phyloP scores from a whole-genome alignment of 2,329 filamentous ascomycete genomes.

The Lasiodiplodia sp. region DNA sequence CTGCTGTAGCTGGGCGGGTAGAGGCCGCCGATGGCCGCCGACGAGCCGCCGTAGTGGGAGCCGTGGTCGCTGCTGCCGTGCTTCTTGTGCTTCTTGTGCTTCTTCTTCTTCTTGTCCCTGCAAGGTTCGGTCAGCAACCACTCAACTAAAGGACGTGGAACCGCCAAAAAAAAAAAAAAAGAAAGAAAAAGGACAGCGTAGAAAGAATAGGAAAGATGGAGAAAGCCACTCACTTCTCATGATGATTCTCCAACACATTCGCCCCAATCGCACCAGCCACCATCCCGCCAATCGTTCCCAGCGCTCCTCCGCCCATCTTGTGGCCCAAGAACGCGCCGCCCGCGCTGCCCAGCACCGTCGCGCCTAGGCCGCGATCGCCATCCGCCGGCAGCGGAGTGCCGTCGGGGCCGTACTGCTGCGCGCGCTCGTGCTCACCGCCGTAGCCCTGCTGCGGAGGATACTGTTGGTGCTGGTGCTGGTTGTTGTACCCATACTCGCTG shows the following conservation, averaged over 20 bases:
- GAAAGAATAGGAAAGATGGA: neutral
- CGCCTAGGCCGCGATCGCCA: conserved; percentile 65
- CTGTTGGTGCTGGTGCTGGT: conserved; percentile 32
- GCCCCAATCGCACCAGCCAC: conserved; percentile 64
- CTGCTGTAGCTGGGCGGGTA: conserved; percentile 41
- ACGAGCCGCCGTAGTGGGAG: conserved; percentile 41
- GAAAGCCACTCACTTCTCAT: conserved; percentile 45
- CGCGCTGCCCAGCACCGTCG: conserved; percentile 61
- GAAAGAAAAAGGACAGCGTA: neutral
- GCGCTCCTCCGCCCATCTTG: conserved; percentile 60
- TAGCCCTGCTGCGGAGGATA: conserved; percentile 1
- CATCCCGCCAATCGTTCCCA: conserved; percentile 60
- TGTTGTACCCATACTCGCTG: conserved; percentile 31
- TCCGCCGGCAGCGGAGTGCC: conserved; percentile 36
- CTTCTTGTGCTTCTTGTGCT: conserved; percentile 39
- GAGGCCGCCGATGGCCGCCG: conserved; percentile 44
- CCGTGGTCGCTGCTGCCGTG: conserved; percentile 31
- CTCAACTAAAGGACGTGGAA: neutral
- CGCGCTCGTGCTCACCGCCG: conserved; percentile 34
- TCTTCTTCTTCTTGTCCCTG: conserved; percentile 48
- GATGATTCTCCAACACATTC: conserved; percentile 59
- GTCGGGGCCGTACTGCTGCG: conserved; percentile 34
- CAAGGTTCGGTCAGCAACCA: neutral
- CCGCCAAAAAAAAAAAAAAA: neutral
- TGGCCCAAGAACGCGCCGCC: conserved; percentile 63